Evolutionary conservation across 192 early-diverging fungal genomes (phyloP).

Genomic region (Coemansia sp.): DNA sequence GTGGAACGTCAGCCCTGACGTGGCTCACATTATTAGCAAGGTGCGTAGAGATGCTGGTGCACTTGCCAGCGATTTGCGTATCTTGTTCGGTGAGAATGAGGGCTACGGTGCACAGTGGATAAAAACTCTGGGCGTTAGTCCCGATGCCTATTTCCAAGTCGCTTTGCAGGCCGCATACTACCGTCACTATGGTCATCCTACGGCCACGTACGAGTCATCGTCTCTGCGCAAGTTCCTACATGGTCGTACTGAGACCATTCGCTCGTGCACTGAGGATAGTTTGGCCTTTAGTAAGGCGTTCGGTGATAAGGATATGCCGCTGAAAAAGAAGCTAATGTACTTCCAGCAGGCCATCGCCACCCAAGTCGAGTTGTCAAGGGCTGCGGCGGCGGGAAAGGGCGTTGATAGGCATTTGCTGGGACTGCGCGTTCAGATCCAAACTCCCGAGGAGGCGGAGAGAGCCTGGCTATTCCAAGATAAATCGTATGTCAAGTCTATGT

Average conservation of each 20-base stretch:
- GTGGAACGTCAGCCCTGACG: slow-evolving; percentile 69
- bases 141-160: slow-evolving; percentile 93
- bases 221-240: slow-evolving; percentile 76
- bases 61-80: slow-evolving; percentile 73
- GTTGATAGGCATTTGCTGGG: slow-evolving; percentile 94
- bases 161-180: slow-evolving; percentile 86
- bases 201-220: slow-evolving; percentile 79
- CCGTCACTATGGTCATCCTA: slow-evolving; percentile 69
- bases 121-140: slow-evolving; percentile 79
- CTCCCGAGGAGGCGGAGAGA: slow-evolving; percentile 61
- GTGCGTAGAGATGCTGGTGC: slow-evolving; percentile 67
- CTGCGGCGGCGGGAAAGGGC: slow-evolving; percentile 76
- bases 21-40: slow-evolving; percentile 62
- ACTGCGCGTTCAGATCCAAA: slow-evolving; percentile 71
- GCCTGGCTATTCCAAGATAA: slow-evolving; percentile 84
- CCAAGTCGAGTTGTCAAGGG: slow-evolving; percentile 77
- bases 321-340: slow-evolving; percentile 55
- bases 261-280: slow-evolving; percentile 78
- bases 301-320: slow-evolving; percentile 65
- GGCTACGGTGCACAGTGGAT: slow-evolving; percentile 86
- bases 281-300: slow-evolving; percentile 77
- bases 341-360: slow-evolving; percentile 69
- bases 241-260: slow-evolving; percentile 93
- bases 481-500: slow-evolving; percentile 75
- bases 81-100: slow-evolving; percentile 68